Base-by-base conservation (phyloP, 73 alveolate species). In the Paramecium pentaurelia region DNA sequence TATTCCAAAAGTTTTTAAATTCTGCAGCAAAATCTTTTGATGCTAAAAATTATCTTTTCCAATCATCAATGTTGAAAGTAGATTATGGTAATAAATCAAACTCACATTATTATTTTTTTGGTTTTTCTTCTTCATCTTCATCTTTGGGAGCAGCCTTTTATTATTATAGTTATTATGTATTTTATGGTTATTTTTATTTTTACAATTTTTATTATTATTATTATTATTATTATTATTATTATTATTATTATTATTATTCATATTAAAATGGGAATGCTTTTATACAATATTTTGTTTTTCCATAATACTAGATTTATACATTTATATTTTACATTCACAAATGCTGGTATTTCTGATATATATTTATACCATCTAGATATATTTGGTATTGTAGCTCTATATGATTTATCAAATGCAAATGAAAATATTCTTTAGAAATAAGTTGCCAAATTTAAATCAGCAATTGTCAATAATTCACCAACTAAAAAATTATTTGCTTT, bases 381-480 rank as follows among this genome's bases (percentile, higher is more conserved):
- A 92, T 95, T 70, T 28, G 97, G 96, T n/a, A 96, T 30, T 44
- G 93, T 93, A 88, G 95, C 95, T 92, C 99, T 95, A 87, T 64
- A 77, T 51, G 85, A 90, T 28, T 93, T 95, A 58, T 96, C 98
- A 22, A 95, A 84, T 32, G 92, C 77, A 25, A 94, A 80, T 84
- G 96, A 88, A 93, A 95, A 89, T 32, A 97, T 93, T 36, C 93
- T 80, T 85, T 93, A 86, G 59, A 98, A 86, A 85, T 92, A 85
- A 22, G 96, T 59, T 64, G 95, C 97, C 27, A 96, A 88, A 60
- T 86, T 92, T 38, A 98, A 90, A 87, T 98, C 99, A 91, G 99
- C 99, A 34, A 98, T 83, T 51, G 99, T 94, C 94, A 98, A 71
- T 86, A 54, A 45, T 42, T 96, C 96, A 20, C 99, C 99, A 22